These are phyloP conservation scores for Mayamaea pseudoterrestris DNA, from an alignment of 108 stramenopile genomes.

Conservation along the genomic window DNA sequence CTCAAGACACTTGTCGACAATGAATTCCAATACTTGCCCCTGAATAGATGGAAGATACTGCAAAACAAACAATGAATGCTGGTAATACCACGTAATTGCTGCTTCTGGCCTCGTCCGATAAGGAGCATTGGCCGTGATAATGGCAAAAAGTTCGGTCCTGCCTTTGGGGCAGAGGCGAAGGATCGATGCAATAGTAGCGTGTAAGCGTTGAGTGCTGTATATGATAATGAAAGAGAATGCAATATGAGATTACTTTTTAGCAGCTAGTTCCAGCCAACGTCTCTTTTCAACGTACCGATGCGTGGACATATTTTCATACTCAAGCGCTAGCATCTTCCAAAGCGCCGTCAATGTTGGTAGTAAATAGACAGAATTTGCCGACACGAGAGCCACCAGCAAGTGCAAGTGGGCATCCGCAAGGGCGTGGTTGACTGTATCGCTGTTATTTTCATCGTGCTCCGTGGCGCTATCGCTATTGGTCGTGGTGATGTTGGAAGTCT, in stretches of 20 bases:
- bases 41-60: slow-evolving; percentile 32
- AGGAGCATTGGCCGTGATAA: slow-evolving; percentile 35
- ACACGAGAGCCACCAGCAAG: slow-evolving; percentile 42
- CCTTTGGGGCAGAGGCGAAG: slow-evolving; percentile 34
- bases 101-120: slow-evolving; percentile 15
- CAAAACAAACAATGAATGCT: slow-evolving; percentile 22
- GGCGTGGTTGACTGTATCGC: slow-evolving; percentile 9
- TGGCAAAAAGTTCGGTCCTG: slow-evolving; percentile 29
- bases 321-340: slow-evolving; percentile 28
- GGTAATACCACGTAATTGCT: slow-evolving; percentile 18
- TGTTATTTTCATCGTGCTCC: slow-evolving; percentile 1
- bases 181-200: slow-evolving; percentile 28
- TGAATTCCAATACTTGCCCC: slow-evolving; percentile 26
- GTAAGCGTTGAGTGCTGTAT: slow-evolving; percentile 20
- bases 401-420: slow-evolving; percentile 44
- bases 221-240: neutral
- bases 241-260: slow-evolving; percentile 2
- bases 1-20: slow-evolving; percentile 85
- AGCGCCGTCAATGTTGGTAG: slow-evolving; percentile 16
- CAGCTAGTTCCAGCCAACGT: neutral
- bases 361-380: slow-evolving; percentile 32
- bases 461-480: neutral
- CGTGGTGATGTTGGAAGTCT: too few species aligned
- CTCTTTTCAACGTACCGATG: slow-evolving; percentile 12
- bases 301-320: neutral